Base-by-base conservation (phyloP, 2,329 filamentous ascomycete genomes). In the Beauveria asiatica region DNA sequence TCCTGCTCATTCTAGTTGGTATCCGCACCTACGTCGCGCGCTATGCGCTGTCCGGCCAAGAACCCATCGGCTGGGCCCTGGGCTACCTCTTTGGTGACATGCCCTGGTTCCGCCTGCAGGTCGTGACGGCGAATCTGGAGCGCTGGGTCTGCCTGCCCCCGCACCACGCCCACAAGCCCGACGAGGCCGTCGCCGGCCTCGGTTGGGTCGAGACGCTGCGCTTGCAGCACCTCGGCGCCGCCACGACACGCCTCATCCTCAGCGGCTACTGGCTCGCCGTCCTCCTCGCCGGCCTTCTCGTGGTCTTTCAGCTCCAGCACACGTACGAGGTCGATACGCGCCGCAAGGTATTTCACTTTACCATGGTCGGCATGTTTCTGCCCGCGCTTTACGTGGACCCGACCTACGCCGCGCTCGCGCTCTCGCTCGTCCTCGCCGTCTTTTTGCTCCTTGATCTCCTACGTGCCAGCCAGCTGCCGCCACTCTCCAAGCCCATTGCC, bases 261-360 rank as follows among this genome's bases (percentile, higher is more conserved):
- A 82, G 83, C 59, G 83, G 73, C 3, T 96, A 96, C 77, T 97
- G 88, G 79, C 65, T 86, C 1, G 65, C 74, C 4, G 84, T 95
- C 59, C 81, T 97, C 17, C 70, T 83, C 17, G 70, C 84, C 1
- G 94, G 93, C 1, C 80, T 97, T 41, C 75, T 85, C 10, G 79
- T 89, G 4, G 90, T 97, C 8, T 83, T 94, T 57, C 83, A 81
- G 46, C 81, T 96, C 42, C 89, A 88, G 45, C 78, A 85, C 3
- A 78, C 90, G 54, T 92, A 89, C 65, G 92, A 97, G 74, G 93
- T 99, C 51, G 94, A 99, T 74, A 99, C 94, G 1, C 84, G 94
- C 54, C 86, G 94, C 55, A 99, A 99, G 73, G 90, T 97, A 25
- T 99, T 99, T 72, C 94, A 99, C 73, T 95, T 95, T 66, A 96